Evolutionary conservation across 2,329 filamentous ascomycete species (phyloP).

Genomic region (Sarocladium strictum): DNA sequence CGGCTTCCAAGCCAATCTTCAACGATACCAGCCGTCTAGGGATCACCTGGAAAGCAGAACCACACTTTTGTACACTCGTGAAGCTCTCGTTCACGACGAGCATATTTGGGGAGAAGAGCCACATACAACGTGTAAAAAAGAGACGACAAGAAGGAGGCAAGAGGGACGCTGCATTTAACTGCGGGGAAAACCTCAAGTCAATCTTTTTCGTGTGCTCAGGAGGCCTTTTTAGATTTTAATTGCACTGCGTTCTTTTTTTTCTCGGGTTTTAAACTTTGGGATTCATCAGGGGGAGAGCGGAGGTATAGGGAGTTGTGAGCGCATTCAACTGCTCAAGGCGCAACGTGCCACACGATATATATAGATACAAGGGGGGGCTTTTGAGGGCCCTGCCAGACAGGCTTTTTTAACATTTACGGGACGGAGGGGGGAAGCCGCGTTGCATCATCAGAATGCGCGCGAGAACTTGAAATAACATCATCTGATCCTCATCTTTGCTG

Average conservation of each 20-base stretch:
- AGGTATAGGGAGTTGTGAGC: conserved; percentile 4
- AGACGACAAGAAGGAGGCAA: conserved; percentile 3
- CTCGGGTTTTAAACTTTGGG: too few species aligned
- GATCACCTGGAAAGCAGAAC: background rate
- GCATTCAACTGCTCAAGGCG: conserved; percentile 7
- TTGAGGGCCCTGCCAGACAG: background rate
- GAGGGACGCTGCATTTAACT: conserved; percentile 8
- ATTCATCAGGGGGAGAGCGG: background rate
- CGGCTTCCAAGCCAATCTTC: background rate
- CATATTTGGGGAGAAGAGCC: background rate
- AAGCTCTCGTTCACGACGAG: background rate
- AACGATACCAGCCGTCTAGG: conserved; percentile 3
- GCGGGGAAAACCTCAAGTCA: background rate
- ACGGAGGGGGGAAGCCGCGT: background rate
- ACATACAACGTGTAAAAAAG: background rate
- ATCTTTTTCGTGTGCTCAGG: background rate
- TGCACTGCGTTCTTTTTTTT: too few species aligned
- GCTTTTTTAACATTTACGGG: background rate
- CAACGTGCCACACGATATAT: background rate
- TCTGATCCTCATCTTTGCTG: too few species aligned
- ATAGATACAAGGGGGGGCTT: background rate
- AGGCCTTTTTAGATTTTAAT: background rate
- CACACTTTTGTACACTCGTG: background rate
- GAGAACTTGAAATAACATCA: too few species aligned
- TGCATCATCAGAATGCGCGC: background rate